phyloP scores from a whole-genome alignment of 306 rosid genomes.

The Pterocarpus macrocarpus region DNA sequence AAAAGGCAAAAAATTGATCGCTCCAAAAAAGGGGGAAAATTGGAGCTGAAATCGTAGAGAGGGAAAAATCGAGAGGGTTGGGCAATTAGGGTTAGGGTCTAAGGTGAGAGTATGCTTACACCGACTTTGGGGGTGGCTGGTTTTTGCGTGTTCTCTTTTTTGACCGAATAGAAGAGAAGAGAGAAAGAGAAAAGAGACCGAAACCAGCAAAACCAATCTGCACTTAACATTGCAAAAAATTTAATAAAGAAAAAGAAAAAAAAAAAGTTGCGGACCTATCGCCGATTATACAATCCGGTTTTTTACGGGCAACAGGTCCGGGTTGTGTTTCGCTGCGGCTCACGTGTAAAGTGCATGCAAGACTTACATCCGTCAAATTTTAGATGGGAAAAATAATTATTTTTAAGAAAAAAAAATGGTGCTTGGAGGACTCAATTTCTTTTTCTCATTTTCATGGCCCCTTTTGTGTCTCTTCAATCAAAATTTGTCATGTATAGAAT shows the following conservation, averaged over 20 bases:
- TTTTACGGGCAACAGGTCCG: conserved; percentile 72
- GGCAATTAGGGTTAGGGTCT: conserved; percentile 53
- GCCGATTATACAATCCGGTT: conserved; percentile 72
- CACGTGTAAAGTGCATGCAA: conserved; percentile 28
- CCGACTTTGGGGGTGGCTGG: conserved; percentile 54
- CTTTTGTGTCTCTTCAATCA: too few relatives aligned
- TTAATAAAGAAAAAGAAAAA: too few relatives aligned
- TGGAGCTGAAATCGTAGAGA: conserved; percentile 6
- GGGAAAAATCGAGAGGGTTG: conserved; percentile 20
- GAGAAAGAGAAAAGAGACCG: conserved; percentile 36
- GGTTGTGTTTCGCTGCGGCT: conserved; percentile 64
- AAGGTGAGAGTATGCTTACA: conserved; percentile 28
- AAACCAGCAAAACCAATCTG: conserved; percentile 64
- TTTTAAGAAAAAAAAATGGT: too few relatives aligned
- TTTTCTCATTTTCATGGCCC: too few relatives aligned
- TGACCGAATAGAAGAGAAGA: conserved; percentile 50
- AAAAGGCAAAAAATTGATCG: not conserved
- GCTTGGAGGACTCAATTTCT: too few relatives aligned
- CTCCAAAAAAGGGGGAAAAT: not conserved
- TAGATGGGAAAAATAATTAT: too few relatives aligned
- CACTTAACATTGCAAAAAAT: conserved; percentile 31
- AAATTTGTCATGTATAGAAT: too few relatives aligned
- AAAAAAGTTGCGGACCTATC: conserved; percentile 69
- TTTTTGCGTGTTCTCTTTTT: conserved; percentile 49
- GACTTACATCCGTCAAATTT: not conserved